Conservation (phyloP, 352 stramenopile species). For the Globisporangium splendens region DNA sequence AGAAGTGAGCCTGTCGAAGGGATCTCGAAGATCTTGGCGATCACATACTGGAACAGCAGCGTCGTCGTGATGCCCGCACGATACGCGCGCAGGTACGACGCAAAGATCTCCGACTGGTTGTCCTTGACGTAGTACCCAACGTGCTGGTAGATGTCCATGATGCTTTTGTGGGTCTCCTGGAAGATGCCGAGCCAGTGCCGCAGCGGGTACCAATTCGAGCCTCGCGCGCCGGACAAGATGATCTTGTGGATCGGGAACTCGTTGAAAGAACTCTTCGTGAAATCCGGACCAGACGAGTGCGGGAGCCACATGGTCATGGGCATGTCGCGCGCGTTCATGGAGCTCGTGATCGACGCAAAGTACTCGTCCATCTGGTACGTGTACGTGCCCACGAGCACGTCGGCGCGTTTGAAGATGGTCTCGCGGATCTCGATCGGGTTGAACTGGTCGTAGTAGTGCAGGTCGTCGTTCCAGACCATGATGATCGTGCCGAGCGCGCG, state of each 20-base stretch:
- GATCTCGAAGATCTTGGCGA: conserved; percentile 83
- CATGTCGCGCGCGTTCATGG: conserved; percentile 53
- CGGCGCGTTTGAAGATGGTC: conserved; percentile 55
- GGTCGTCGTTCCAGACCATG: conserved; percentile 74
- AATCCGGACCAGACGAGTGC: conserved; percentile 60
- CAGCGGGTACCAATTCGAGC: conserved; percentile 57
- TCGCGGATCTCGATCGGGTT: conserved; percentile 53
- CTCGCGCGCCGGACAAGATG: conserved; percentile 51
- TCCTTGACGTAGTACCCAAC: conserved; percentile 48
- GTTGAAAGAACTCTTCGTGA: conserved; percentile 60
- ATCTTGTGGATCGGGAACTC: conserved; percentile 74
- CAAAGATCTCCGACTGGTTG: conserved; percentile 64
- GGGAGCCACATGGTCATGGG: conserved; percentile 66
- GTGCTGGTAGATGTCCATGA: conserved; percentile 71
- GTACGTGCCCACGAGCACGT: conserved; percentile 73
- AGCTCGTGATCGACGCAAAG: conserved; percentile 48
- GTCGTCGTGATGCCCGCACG: conserved; percentile 70
- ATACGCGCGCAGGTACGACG: conserved; percentile 69
- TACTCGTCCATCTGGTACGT: conserved; percentile 79
- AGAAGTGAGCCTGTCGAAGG: conserved; percentile 62
- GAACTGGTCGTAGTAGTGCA: conserved; percentile 82
- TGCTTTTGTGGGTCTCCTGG: conserved; percentile 32
- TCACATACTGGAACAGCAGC: conserved; percentile 72
- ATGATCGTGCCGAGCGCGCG: conserved; percentile 63
- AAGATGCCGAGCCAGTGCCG: conserved; percentile 63